Evolutionary conservation across 768 basidiomycete species (phyloP), one percentile per base, ranked within the genome.

Genomic region (Leccinum disarticulatum): DNA sequence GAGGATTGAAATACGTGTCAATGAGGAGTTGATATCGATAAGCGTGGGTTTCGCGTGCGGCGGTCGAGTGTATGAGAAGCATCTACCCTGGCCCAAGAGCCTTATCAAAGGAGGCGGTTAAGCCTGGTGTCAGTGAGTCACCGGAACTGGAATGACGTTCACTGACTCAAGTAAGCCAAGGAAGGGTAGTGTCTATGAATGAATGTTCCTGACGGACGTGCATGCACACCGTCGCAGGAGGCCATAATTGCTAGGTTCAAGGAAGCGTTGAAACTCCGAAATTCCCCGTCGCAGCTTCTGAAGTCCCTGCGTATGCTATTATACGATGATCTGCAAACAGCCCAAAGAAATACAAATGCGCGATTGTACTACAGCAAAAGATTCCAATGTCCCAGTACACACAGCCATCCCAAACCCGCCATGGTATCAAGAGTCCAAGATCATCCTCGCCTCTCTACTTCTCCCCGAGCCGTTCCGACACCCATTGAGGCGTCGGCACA

Each of bases 401-500:
- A 61, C 58, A 13, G 35, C 25, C 41, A 49, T 65, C 65, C 62
- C 38, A n/a, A 41, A 64, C 57, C 58, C 54, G 51, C 56, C 46
- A 47, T 61, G 63, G 64, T 71, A 71, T 71, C 72, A 50, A 61
- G 35, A 61, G 62, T 68, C 65, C 38, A 48, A 50, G n/a, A 28
- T 6, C 6, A 7, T 28, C 28, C 46, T 50, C 36, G 38, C 46
- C 60, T 8, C 41, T 10, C 61, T 73, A 71, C 68, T 66, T 70
- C 49, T 54, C 68, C 38, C 68, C 56, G 10, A 73, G 64, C 52
- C 62, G 61, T 52, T 73, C 73, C 6, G 61, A 66, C 51, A 73
- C 62, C 73, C 68, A 73, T 25, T 68, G 68, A 3, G 46, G 14
- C 13, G 73, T 67, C 35, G 73, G 66, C 35, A 72, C 70, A 43